Conservation (phyloP, 2,329 filamentous ascomycete species). For the Trichoderma sp. region DNA sequence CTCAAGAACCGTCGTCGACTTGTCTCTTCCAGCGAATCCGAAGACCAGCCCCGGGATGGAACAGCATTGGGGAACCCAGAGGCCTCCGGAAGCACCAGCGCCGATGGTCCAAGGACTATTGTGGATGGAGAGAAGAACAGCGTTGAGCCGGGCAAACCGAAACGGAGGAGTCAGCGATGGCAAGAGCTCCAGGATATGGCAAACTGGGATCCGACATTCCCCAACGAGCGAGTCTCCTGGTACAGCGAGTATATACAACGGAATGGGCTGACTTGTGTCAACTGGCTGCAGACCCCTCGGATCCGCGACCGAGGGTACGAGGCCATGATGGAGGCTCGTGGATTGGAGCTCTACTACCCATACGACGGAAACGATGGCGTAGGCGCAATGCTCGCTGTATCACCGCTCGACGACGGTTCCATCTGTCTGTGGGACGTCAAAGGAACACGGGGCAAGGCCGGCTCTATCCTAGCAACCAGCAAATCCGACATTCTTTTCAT, state of each 20-base stretch:
- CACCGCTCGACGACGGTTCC: constrained; percentile 82
- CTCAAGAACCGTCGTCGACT: constrained; percentile 49
- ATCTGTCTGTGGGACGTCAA: constrained; percentile 84
- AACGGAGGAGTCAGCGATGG: constrained; percentile 23
- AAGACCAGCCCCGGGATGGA: constrained; percentile 32
- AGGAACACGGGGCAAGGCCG: constrained; percentile 54
- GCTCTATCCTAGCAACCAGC: constrained; percentile 67
- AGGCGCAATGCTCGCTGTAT: constrained; percentile 60
- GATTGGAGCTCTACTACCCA: constrained; percentile 66
- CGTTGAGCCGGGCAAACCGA: background rate
- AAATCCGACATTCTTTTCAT: constrained; percentile 65
- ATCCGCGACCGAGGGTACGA: constrained; percentile 43
- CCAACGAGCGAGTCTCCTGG: constrained; percentile 73
- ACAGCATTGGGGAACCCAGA: constrained; percentile 33
- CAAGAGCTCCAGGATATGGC: constrained; percentile 57
- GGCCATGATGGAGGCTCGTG: constrained; percentile 66
- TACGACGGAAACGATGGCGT: constrained; percentile 50
- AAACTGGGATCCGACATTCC: constrained; percentile 82
- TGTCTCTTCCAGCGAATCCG: constrained; percentile 27
- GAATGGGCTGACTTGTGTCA: constrained; percentile 70
- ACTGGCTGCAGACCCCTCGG: constrained; percentile 72
- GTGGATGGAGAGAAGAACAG: background rate
- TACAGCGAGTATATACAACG: constrained; percentile 88
- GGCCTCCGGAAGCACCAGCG: constrained; percentile 26
- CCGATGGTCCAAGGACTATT: background rate